Evolutionary conservation across 129 eudicot species (phyloP).

Genomic region (Arctium lappa): DNA sequence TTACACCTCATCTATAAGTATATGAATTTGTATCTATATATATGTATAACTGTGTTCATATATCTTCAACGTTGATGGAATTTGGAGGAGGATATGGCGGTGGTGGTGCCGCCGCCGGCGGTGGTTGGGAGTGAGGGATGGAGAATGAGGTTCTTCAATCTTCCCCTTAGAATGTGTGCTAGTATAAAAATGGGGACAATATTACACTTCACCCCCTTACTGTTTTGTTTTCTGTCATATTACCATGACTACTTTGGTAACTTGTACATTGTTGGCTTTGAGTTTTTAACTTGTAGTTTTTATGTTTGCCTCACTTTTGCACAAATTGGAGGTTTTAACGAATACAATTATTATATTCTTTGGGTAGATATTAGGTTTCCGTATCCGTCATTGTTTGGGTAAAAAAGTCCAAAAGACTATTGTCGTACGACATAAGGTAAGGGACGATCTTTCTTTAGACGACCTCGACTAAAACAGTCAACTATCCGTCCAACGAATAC

Average conservation of each 20-base stretch:
- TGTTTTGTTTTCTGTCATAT: neutral
- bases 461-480: too few species aligned
- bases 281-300: neutral
- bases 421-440: too few species aligned
- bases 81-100: neutral
- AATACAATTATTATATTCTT: neutral
- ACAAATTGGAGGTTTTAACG: neutral
- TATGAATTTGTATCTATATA: neutral
- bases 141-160: slow-evolving; percentile 8
- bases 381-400: too few species aligned
- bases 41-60: neutral
- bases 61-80: neutral
- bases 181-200: slow-evolving; percentile 9
- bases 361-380: neutral
- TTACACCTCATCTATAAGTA: slow-evolving; percentile 56
- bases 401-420: too few species aligned
- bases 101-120: neutral
- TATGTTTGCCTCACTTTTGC: neutral
- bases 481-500: too few species aligned
- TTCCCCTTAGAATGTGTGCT: slow-evolving; percentile 1
- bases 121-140: slow-evolving; percentile 9
- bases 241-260: neutral
- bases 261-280: neutral
- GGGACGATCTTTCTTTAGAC: too few species aligned
- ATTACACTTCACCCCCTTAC: slow-evolving; percentile 21